Evolutionary conservation across 2,329 filamentous ascomycete species (phyloP), one percentile per base, ranked within the genome.

Genomic region (Ophiostoma piceae): DNA sequence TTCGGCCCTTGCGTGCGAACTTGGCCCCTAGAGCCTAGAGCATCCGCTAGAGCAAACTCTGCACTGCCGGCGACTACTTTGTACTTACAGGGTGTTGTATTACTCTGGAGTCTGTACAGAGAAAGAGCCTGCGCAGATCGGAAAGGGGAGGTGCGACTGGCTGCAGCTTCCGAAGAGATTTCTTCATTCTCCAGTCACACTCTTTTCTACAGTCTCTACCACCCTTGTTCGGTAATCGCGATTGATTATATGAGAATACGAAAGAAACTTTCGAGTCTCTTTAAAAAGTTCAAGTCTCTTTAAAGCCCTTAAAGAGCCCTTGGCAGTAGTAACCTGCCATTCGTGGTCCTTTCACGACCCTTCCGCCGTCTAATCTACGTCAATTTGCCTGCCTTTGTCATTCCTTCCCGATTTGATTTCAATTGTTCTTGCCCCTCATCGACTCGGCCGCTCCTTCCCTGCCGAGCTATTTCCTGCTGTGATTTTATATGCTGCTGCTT

Each of bases 381-480:
- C 35, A 35, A 35, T 35, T 35, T 35, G n/a, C 51, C 19, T 65
- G 19, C 35, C 35, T 39, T 39, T 65, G 62, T 65, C 62, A 35
- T 19, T 35, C 29, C 37, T 19, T 62, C 57, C 69, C 70, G 69
- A 69, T 71, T 69, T 64, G 60, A 67, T 51, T n/a, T 41, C 57
- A 16, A 64, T 68, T 72, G 66, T 71, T 71, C 69, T 71, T 71
- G 71, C 72, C 72, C 72, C 70, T 73, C 72, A 57, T 57, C 69
- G 67, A 70, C 70, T 72, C 69, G 66, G 70, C 64, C 71, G 60
- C 67, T 66, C 71, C 68, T 73, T 71, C 70, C 69, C 68, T 71
- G 39, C 68, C 70, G 71, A 72, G 71, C 22, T 66, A 29, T 47
- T 47, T 66, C 19, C 62, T 19, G 29, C 29, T 3, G 60, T 8